These are phyloP conservation scores for Xanthoparmelia taractica DNA, from an alignment of 495 filamentous ascomycete genomes.

Conservation along the genomic window DNA sequence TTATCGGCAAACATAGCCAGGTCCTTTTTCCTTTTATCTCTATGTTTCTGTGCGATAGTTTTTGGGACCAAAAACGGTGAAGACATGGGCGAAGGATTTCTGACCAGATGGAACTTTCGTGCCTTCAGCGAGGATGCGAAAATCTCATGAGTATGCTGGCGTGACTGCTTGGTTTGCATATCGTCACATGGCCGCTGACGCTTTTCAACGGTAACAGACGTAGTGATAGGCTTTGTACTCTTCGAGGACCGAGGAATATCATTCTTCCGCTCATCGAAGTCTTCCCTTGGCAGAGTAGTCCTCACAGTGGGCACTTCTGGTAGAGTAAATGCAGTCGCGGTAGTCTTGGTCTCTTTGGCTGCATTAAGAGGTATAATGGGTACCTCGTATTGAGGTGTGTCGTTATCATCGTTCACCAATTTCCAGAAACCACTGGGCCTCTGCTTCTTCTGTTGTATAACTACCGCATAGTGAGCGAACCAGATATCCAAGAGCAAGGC, in stretches of 20 bases:
- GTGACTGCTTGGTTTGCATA: not conserved
- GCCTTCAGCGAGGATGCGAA: slow-evolving; percentile 1
- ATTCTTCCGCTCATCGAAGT: not conserved
- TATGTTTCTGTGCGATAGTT: slow-evolving; percentile 17
- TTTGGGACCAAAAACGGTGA: slow-evolving; percentile 3
- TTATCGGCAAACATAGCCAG: slow-evolving; percentile 26
- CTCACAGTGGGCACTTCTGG: slow-evolving; percentile 9
- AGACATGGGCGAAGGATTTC: not conserved
- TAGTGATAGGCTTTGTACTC: not conserved
- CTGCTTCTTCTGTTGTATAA: slow-evolving; percentile 18
- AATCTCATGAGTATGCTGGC: not conserved
- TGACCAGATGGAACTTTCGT: slow-evolving; percentile 26
- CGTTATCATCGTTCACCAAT: slow-evolving; percentile 1
- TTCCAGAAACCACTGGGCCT: slow-evolving; percentile 20
- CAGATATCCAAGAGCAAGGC: not conserved
- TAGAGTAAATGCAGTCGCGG: not conserved
- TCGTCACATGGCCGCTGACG: not conserved
- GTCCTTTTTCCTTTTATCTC: slow-evolving; percentile 14
- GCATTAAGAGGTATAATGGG: not conserved
- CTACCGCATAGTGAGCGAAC: slow-evolving; percentile 8
- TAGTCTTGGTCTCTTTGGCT: not conserved
- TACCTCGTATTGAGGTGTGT: not conserved
- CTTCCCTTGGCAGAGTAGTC: slow-evolving; percentile 9
- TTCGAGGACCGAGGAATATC: not conserved
- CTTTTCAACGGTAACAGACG: not conserved